Evolutionary conservation across 2,329 filamentous ascomycete species (phyloP).

Genomic region (Colletotrichum coccodes): DNA sequence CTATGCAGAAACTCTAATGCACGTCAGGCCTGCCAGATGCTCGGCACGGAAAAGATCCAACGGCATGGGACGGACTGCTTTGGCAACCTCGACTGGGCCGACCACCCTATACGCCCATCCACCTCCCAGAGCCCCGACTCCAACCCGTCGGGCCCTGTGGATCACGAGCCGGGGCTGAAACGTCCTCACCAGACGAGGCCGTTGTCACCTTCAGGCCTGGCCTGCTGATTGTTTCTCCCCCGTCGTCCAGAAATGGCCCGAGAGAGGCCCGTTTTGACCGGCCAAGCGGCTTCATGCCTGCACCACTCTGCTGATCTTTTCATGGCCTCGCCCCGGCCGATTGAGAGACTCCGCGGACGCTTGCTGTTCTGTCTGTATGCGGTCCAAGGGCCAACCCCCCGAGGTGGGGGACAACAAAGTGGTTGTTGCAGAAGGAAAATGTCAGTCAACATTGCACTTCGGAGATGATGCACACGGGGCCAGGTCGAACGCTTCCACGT

Average conservation of each 20-base stretch:
- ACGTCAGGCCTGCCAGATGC: neutral
- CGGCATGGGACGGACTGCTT: neutral
- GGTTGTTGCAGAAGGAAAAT: neutral
- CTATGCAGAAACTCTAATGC: neutral
- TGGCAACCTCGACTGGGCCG: neutral
- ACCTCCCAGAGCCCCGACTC: neutral
- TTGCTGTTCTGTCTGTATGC: neutral
- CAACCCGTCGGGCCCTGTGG: neutral
- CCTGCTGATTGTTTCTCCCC: neutral
- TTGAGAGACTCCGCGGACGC: neutral
- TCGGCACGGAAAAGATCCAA: neutral
- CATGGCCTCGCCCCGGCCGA: neutral
- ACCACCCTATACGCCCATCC: neutral
- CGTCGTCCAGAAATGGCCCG: neutral
- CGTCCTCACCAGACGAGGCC: constrained; percentile 7
- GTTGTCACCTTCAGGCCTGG: neutral
- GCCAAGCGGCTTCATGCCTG: constrained; percentile 6
- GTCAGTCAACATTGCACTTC: neutral
- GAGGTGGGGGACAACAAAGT: neutral
- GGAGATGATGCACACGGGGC: neutral
- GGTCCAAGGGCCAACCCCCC: neutral
- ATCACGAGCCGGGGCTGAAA: constrained; percentile 9
- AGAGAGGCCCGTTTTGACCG: neutral
- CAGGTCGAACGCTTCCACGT: no score
- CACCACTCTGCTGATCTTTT: neutral